These are phyloP conservation scores for Aethionema arabicum DNA, from an alignment of 345 rosid genomes.

Conservation along the genomic window DNA sequence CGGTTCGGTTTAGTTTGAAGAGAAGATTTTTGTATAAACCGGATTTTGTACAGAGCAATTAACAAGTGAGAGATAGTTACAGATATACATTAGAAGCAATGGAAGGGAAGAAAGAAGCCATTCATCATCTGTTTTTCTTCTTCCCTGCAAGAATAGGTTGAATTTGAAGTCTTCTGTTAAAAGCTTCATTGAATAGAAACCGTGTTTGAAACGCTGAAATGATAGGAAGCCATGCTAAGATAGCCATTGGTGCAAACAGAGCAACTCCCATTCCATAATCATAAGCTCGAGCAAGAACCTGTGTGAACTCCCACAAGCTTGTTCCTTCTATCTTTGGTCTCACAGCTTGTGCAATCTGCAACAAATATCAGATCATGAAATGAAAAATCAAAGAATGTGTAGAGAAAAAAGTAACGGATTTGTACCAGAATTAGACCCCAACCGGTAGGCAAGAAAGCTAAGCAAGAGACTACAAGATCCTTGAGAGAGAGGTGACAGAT, in stretches of 20 bases:
- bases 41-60: conserved; percentile 20
- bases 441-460: conserved; percentile 92
- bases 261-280: conserved; percentile 94
- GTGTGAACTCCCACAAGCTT: conserved; percentile 70
- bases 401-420: neutral
- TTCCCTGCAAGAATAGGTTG: conserved; percentile 89
- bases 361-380: neutral
- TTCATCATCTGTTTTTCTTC: conserved; percentile 49
- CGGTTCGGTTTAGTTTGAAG: neutral
- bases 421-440: conserved; percentile 94
- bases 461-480: conserved; percentile 77
- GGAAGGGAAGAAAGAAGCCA: neutral
- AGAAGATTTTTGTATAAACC: conserved; percentile 10
- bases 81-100: conserved; percentile 24
- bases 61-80: conserved; percentile 25
- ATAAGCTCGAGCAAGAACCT: conserved; percentile 76
- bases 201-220: conserved; percentile 84
- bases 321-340: conserved; percentile 73
- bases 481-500: conserved; percentile 66
- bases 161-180: conserved; percentile 79
- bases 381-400: neutral
- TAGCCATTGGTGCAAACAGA: conserved; percentile 78
- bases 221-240: conserved; percentile 89
- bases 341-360: conserved; percentile 87
- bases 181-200: conserved; percentile 89